Base-by-base conservation (phyloP, 2,329 filamentous ascomycete genomes). In the Diaporthe sp. region DNA sequence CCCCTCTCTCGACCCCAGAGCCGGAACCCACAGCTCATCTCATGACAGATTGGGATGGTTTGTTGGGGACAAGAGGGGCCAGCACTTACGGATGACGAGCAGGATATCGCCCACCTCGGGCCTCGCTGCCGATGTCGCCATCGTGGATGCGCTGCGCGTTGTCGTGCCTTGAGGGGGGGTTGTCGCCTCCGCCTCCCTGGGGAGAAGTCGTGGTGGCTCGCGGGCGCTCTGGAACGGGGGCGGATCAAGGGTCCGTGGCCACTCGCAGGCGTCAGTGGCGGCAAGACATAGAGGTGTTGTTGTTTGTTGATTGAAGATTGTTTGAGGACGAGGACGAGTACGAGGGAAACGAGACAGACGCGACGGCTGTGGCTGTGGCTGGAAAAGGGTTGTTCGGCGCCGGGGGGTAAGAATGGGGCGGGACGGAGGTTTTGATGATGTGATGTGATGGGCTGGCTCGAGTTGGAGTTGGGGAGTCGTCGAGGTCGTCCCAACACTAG, bases 81-180 rank as follows among this genome's bases (percentile, higher is more conserved):
- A 58, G 55, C 25, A 90, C 93, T 88, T 88, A 94, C 93, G 93
- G 80, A 94, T 93, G 79, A 94, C 93, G 79, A 94, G 83, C 79
- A 94, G 85, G 73, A 92, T 90, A 80, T 94, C 92, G 83, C 93
- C 93, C 78, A 90, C 86, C 39, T 92, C 90, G 81, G 91, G 92
- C 83, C 86, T 88, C 77, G 82, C 85, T 76, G 86, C 80, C 78
- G 81, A 76, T 81, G 73, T 75, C 72, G 74, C 74, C 74, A 83
- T 85, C 76, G 65, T 70, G 49, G 65, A 51, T 73, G 73, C 51
- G 53, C 53, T 61, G 51, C 51, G 39, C 34, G 67, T 75, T 73
- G 76, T 76, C 75, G 71, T 76, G 71, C 77, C 74, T 53, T 49
- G 34, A 8, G 34, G 34, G 39, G 25, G 65, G 51, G 25, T 22